Conservation (phyloP, 495 filamentous ascomycete genomes). For the Penicillium antarcticum region DNA sequence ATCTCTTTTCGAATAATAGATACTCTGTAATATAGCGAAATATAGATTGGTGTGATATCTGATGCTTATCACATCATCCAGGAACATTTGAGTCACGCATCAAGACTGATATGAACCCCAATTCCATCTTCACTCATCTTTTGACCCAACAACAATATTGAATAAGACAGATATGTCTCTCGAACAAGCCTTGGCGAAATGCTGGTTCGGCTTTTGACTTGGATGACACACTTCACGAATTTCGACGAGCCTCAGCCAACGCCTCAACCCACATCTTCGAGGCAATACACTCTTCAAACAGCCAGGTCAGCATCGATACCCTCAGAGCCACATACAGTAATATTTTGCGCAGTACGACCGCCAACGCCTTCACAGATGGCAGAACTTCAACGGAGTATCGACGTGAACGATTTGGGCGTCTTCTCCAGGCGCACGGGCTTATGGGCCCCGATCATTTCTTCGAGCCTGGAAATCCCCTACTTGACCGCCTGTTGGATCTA, state of each 20-base stretch:
- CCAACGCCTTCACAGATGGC: constrained; percentile 35
- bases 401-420: constrained; percentile 30
- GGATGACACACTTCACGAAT: constrained; percentile 43
- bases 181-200: constrained; percentile 10
- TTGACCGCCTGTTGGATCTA: constrained; percentile 15
- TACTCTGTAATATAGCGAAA: background rate
- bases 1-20: constrained; percentile 1
- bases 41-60: background rate
- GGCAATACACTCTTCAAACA: constrained; percentile 4
- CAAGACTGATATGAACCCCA: background rate
- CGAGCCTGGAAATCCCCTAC: background rate
- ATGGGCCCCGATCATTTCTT: background rate
- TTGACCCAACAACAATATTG: too few species aligned
- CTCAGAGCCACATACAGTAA: constrained; percentile 21
- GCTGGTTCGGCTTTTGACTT: constrained; percentile 42
- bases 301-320: constrained; percentile 4
- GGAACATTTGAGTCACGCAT: background rate
- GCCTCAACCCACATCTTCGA: constrained; percentile 26
- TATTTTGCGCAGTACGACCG: constrained; percentile 26
- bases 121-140: too few species aligned
- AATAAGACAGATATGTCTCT: background rate
- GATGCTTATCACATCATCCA: background rate
- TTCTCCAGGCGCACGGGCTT: constrained; percentile 19
- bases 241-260: constrained; percentile 27
- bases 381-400: constrained; percentile 35